phyloP scores from a whole-genome alignment of 495 filamentous ascomycete species.

The Saxispiralis lemnorum region DNA sequence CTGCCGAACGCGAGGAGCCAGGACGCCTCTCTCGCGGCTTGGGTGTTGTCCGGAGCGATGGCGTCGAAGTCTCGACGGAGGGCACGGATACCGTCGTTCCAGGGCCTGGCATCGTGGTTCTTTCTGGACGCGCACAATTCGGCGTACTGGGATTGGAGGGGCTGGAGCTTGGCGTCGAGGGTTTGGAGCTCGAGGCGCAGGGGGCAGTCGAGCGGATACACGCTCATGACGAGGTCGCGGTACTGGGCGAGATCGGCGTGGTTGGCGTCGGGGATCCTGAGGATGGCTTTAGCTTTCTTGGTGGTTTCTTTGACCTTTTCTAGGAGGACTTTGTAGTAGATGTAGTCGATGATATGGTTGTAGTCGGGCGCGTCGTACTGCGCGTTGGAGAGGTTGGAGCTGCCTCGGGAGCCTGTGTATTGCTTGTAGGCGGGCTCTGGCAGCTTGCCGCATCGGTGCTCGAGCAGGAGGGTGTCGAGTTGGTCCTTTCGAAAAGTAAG shows the following conservation, averaged over 20 bases:
- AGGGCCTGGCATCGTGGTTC: not conserved
- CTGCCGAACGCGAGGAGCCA: not conserved
- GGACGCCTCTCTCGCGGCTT: not conserved
- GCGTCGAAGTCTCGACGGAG: not conserved
- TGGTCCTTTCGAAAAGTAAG: conserved; percentile 17
- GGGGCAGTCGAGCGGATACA: not conserved
- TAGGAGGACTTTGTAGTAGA: conserved; percentile 46
- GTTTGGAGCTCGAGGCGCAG: not conserved
- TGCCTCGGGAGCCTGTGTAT: conserved; percentile 15
- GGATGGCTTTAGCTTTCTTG: conserved; percentile 23
- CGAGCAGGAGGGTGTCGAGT: conserved; percentile 35
- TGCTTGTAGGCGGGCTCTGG: conserved; percentile 24
- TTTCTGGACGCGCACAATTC: not conserved
- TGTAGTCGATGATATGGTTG: conserved; percentile 51
- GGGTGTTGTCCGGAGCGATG: conserved; percentile 2
- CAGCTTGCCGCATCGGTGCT: conserved; percentile 3
- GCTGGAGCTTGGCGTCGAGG: not conserved
- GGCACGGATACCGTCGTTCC: not conserved
- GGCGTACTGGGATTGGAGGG: not conserved
- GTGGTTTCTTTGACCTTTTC: conserved; percentile 35
- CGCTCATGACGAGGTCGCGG: not conserved
- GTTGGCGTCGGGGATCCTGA: not conserved
- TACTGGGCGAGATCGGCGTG: conserved; percentile 8
- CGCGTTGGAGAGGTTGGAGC: conserved; percentile 25
- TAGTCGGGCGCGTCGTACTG: conserved; percentile 22